Conservation (phyloP, 2,329 filamentous ascomycete genomes). For the Paecilomyces variotii region DNA sequence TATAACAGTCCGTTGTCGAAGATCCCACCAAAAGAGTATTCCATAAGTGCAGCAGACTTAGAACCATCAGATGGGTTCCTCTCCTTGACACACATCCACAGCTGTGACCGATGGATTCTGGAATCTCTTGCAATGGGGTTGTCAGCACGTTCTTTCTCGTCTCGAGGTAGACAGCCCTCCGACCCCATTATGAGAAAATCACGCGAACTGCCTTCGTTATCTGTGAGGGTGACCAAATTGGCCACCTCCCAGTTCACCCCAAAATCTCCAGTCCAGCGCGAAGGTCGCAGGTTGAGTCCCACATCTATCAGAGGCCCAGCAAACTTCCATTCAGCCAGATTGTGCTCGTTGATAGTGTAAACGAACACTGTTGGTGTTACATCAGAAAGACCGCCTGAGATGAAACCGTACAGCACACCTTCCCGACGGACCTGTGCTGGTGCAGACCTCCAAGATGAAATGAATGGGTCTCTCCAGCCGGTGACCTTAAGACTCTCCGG, state of each 20-base stretch:
- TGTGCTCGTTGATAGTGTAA: constrained; percentile 34
- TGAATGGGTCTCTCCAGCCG: constrained; percentile 37
- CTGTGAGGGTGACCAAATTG: constrained; percentile 38
- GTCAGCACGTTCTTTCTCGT: background rate
- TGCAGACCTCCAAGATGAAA: constrained; percentile 21
- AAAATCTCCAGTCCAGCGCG: constrained; percentile 43
- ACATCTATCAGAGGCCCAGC: constrained; percentile 37
- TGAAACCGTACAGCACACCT: constrained; percentile 37
- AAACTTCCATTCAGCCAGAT: constrained; percentile 40
- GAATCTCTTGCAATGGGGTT: constrained; percentile 8
- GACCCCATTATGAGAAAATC: constrained; percentile 41
- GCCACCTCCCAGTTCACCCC: constrained; percentile 47
- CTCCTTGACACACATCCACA: constrained; percentile 37
- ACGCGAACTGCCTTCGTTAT: constrained; percentile 19
- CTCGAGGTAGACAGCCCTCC: constrained; percentile 31
- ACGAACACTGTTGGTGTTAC: constrained; percentile 40
- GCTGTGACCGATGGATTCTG: constrained; percentile 24
- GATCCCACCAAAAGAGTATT: constrained; percentile 36
- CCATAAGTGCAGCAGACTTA: constrained; percentile 14
- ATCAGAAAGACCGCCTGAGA: constrained; percentile 40
- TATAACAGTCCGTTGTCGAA: constrained; percentile 44
- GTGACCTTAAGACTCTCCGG: constrained; percentile 27
- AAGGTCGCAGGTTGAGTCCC: constrained; percentile 30
- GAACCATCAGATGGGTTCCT: background rate
- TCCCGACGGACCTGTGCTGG: constrained; percentile 5